Base-by-base conservation (phyloP, 768 basidiomycete species). In the Mycena epipterygia region DNA sequence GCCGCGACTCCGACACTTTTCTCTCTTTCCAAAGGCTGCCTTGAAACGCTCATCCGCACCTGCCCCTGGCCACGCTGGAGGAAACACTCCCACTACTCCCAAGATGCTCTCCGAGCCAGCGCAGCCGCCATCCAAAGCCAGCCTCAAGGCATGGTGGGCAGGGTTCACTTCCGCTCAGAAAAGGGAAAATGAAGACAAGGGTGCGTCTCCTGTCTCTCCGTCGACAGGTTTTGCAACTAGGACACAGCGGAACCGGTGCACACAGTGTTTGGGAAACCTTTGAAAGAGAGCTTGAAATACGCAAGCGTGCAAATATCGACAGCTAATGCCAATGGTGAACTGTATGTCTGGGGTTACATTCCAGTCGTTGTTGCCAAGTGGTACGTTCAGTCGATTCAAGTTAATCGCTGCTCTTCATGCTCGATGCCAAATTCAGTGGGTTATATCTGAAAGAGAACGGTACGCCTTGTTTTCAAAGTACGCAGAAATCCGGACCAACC, bases 351-450 rank as follows among this genome's bases (percentile, higher is more conserved):
- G 93, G 96, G 97, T 1, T 94, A 93, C 78, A 95, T 99, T 56
- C 97, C 97, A 12, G 95, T 98, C 46, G 96, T 98, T 60, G 97
- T 99, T 46, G 97, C 97, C 52, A 98, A 98, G 83, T 98, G 96
- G 95, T 95, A 75, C 76, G 91, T 74, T 23, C 53, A 63, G 67
- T 33, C 41, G 23, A 16, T 48, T 17, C 25, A 51, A 30, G 37
- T 32, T 32, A n/a, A 23, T 17, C 9, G 12, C 48, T 49, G 42
- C 23, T 57, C n/a, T 25, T 42, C 30, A 35, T 7, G 44, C 42
- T 44, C 17, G 61, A 23, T 42, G 56, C 16, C 35, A 30, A 29
- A 46, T 23, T 6, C 72, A 97, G 96, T 77, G 97, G 97, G 6
- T 82, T 97, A 51, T 93, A 96, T 84, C 89, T 99, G 67, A 99